Percentiles rank a stretch among this genome's conserved stretches.
Evolutionary conservation across 306 rosid species (phyloP).

Genomic region (Cucurbita pepo): DNA sequence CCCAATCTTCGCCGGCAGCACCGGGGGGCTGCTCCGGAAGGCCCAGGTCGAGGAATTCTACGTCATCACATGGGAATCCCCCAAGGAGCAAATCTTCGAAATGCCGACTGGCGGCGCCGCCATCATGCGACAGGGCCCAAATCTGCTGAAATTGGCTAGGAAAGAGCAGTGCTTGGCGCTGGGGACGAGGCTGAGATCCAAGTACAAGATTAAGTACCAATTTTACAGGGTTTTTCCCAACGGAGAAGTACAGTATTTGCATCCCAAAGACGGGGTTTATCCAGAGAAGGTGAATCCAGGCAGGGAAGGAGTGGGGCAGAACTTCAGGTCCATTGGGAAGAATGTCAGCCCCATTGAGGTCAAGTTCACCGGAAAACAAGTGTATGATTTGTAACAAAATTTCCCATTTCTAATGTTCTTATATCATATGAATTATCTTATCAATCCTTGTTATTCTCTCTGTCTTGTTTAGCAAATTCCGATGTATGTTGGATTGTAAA

Average conservation of each 20-base stretch:
- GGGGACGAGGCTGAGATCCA: constrained; percentile 78
- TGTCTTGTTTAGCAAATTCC: neutral
- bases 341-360: constrained; percentile 81
- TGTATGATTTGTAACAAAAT: constrained; percentile 38
- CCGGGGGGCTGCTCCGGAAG: constrained; percentile 74
- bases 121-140: constrained; percentile 87
- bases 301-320: constrained; percentile 76
- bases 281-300: constrained; percentile 97
- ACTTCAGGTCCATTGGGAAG: constrained; percentile 91
- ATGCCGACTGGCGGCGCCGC: constrained; percentile 99
- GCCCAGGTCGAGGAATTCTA: constrained; percentile 96
- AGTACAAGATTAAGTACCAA: constrained; percentile 95
- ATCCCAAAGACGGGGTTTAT: constrained; percentile 94
- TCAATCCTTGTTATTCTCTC: neutral
- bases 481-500: neutral
- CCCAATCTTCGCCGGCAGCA: constrained; percentile 89
- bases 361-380: constrained; percentile 93
- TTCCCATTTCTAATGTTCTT: neutral
- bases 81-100: constrained; percentile 91
- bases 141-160: constrained; percentile 74
- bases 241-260: constrained; percentile 92
- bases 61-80: constrained; percentile 85
- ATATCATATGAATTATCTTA: neutral
- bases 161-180: constrained; percentile 96
- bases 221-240: constrained; percentile 97